Base-by-base conservation (phyloP, 352 stramenopile species). In the Globisporangium ultimum region DNA sequence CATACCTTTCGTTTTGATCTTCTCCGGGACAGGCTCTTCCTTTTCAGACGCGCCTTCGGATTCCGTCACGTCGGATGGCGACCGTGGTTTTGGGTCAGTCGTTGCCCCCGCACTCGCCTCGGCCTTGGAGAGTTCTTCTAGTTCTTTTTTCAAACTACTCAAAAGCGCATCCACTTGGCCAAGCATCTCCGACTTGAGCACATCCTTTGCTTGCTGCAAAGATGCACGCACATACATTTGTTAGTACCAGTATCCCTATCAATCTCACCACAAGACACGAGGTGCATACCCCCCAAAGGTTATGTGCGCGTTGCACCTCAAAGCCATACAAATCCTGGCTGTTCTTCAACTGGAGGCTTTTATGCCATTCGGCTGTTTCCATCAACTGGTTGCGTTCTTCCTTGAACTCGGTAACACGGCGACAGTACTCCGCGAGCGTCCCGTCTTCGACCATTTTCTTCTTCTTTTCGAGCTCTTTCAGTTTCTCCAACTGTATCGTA, bases 301-400 rank as follows among this genome's bases (percentile, higher is more conserved):
- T 70, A 28, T 89, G 63, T 0, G 81, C 82, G 18, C 74, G 72
- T 61, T 93, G 82, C 28, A 89, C 70, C 51, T 91, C 82, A 63
- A 90, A 91, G n/a, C 70, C 74, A 58, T 88, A 86, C 13, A 93
- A 68, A 41, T 93, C 81, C 48, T 88, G 64, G 48, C 74, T 78
- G 67, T 93, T 93, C 61, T 89, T 90, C n/a, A 93, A 67, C 69
- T 93, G 84, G 24, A 93, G 62, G 54, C 86, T 87, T 63, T 89
- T 88, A 68, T 93, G 84, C 63, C 86, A 80, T 63, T 91, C 79
- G 2, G 84, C 84, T 0, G 70, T 85, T 60, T 91, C 76, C 45
- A 93, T 67, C 57, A 90, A 55, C 5, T 78, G 76, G 43, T 87
- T 89, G 55, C 80, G 78, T 53, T 93, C 82, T 45, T 91, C 80